Evolutionary conservation across 768 basidiomycete genomes (phyloP).

Genomic region (Sarcodon aspratus): DNA sequence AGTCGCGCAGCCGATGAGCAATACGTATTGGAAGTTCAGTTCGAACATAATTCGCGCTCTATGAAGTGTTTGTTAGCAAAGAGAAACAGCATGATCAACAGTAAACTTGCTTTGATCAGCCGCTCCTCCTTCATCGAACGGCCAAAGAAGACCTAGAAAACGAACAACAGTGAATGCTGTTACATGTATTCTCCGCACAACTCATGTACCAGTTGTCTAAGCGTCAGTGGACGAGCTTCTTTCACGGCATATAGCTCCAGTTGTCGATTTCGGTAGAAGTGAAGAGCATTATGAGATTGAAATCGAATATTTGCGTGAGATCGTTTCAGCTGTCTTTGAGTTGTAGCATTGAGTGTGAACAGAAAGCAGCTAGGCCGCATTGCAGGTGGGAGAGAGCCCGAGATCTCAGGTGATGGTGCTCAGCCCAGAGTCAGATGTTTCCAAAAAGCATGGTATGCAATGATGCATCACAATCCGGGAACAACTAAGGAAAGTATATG

Average conservation of each 20-base stretch:
- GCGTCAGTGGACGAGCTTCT: conserved; percentile 57
- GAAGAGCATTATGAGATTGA: conserved; percentile 8
- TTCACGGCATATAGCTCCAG: conserved; percentile 72
- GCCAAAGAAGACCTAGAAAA: conserved; percentile 69
- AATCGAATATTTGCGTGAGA: no score
- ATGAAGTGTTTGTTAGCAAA: neutral
- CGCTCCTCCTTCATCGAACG: conserved; percentile 71
- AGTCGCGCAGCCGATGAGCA: conserved; percentile 76
- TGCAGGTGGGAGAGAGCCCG: no score
- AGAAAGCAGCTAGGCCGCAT: no score
- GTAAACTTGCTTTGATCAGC: conserved; percentile 49
- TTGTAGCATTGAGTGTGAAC: no score
- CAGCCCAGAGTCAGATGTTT: no score
- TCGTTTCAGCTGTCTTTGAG: no score
- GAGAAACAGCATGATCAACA: neutral
- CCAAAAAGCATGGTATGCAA: no score
- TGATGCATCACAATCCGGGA: no score
- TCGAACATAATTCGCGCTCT: conserved; percentile 89
- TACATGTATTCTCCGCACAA: neutral
- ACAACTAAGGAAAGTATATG: neutral
- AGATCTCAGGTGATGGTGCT: no score
- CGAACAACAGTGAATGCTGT: conserved; percentile 3
- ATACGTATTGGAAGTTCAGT: conserved; percentile 83
- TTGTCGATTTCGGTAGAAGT: conserved; percentile 77
- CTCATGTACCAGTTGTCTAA: conserved; percentile 61